Base-by-base conservation (phyloP, 192 early-diverging fungal genomes). In the Coemansia pectinata region DNA sequence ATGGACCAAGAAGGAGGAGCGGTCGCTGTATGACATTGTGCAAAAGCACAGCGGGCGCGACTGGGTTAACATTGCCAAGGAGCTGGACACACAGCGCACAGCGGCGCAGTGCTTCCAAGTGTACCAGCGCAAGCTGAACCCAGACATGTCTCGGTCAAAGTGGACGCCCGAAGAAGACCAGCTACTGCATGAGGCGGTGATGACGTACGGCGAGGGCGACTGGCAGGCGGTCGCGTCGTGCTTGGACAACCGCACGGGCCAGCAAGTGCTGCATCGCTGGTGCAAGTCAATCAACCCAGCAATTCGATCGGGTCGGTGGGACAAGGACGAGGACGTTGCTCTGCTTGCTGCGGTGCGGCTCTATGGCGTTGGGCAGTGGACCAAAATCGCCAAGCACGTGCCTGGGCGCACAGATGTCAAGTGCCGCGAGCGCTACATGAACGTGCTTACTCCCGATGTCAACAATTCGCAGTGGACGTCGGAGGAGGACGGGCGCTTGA, bases 391-490 rank as follows among this genome's bases (percentile, higher is more conserved):
- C 63, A 84, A 89, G 68, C 86, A 90, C 63, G 86, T 92, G 25
- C 87, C 80, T 2, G 90, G 90, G 12, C 77, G 91, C 59, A 94
- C 90, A 0, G 92, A 94, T 69, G 86, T 91, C 41, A 89, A 94
- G 67, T 92, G 91, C 60, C 85, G 92, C 53, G 92, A 94, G 67
- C 81, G 92, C 67, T 94, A 89, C 77, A 78, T 86, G 71, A 92
- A 94, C 70, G 83, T 90, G 8, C 72, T 92, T 40, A 74, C 84
- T 25, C 88, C 90, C 9, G 63, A 62, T 4, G 66, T 94, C 25
- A 86, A 89, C 41, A 78, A 85, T 38, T 79, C 85, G 57, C 84
- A 85, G 34, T 86, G 90, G 86, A 78, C 84, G 19, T n/a, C 63
- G 25, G 73, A 73, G 34, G 86, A 87, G 67, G 86, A 87, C 63